Percentiles rank a stretch among this genome's conserved stretches.
These are phyloP conservation scores for Phytopythium cucurbitacearum DNA, from an alignment of 352 stramenopile genomes.

Conservation along the genomic window DNA sequence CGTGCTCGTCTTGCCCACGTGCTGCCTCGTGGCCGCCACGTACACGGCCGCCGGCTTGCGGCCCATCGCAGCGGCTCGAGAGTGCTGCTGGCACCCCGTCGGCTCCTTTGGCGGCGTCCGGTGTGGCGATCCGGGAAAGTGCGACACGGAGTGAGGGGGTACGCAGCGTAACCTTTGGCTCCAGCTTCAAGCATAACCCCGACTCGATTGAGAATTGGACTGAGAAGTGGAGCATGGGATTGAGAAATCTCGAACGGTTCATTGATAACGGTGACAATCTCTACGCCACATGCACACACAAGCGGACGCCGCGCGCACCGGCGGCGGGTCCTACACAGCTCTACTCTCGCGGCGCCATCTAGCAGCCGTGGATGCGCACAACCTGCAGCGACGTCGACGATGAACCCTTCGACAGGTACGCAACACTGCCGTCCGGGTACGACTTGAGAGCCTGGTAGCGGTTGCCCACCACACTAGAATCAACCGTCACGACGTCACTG, in stretches of 20 bases:
- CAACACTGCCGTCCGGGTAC: conserved; percentile 45
- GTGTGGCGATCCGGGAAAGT: not conserved
- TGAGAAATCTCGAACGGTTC: conserved; percentile 1
- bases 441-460: conserved; percentile 56
- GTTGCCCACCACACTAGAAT: conserved; percentile 43
- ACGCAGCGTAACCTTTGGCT: not conserved
- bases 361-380: conserved; percentile 40
- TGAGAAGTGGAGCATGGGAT: not conserved
- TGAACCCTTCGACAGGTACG: conserved; percentile 42
- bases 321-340: too few species aligned
- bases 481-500: conserved; percentile 40
- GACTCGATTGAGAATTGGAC: not conserved
- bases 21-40: conserved; percentile 85
- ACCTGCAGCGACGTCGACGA: conserved; percentile 35
- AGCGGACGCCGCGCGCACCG: too few species aligned
- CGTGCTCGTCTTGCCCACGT: conserved; percentile 92
- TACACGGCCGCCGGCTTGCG: conserved; percentile 62
- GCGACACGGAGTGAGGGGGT: not conserved
- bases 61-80: not conserved
- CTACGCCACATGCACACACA: not conserved
- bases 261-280: conserved; percentile 2
- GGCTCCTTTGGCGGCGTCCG: conserved; percentile 3
- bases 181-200: not conserved
- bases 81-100: conserved; percentile 1
- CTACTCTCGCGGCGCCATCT: conserved; percentile 1